A percentile compares a stretch with the other conserved stretches of the same genome.
Evolutionary conservation across 2,329 filamentous ascomycete species (phyloP).

Genomic region (Pestalotiopsis sp.): DNA sequence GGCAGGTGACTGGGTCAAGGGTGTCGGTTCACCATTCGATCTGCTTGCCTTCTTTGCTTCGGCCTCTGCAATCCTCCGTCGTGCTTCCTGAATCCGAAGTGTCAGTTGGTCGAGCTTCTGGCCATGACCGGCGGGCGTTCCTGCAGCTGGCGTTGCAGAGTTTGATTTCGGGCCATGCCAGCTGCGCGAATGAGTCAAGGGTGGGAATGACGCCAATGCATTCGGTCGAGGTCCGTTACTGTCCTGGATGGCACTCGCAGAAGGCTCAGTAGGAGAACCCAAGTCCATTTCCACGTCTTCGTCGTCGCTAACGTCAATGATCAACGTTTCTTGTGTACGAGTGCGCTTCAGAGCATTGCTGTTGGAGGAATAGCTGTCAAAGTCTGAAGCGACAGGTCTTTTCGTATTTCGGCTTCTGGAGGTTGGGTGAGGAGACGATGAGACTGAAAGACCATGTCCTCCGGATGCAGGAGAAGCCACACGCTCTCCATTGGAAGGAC

Average conservation of each 20-base stretch:
- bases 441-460: constrained; percentile 25
- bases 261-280: constrained; percentile 52
- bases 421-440: constrained; percentile 19
- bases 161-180: constrained; percentile 41
- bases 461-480: constrained; percentile 20
- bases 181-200: constrained; percentile 40
- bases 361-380: constrained; percentile 56
- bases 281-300: constrained; percentile 71
- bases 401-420: constrained; percentile 42
- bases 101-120: constrained; percentile 29
- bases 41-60: constrained; percentile 51
- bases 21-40: constrained; percentile 12
- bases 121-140: constrained; percentile 33
- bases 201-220: constrained; percentile 46
- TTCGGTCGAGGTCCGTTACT: constrained; percentile 34
- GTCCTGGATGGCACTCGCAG: constrained; percentile 32
- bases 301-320: constrained; percentile 84
- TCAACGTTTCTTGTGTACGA: constrained; percentile 55
- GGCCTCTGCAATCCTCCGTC: constrained; percentile 58
- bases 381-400: constrained; percentile 70
- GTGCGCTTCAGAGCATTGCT: constrained; percentile 54
- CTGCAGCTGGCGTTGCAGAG: constrained; percentile 33
- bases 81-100: constrained; percentile 62
- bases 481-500: constrained; percentile 7
- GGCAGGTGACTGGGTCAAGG: constrained; percentile 18